Evolutionary conservation across 2,329 filamentous ascomycete species (phyloP), one percentile per base, ranked within the genome.

Genomic region (Diaporthe citriasiana): DNA sequence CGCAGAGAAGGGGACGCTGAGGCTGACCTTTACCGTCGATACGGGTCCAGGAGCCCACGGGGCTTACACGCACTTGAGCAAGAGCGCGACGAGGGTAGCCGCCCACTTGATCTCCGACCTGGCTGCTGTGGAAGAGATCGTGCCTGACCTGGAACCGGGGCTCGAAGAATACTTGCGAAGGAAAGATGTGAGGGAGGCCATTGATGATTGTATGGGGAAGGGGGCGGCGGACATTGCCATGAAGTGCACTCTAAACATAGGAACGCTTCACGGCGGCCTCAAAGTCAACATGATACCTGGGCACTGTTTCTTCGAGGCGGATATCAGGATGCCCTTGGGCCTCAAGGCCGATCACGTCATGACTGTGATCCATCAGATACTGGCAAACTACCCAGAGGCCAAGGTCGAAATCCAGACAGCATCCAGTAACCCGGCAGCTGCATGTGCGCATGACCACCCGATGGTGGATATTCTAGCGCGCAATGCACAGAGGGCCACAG

Each of bases 221-320:
- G 82, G 83, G 0, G 81, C 83, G 9, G 78, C 79, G 8, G 77
- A 80, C 50, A 79, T 80, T 12, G 78, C 83, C 55, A 72, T 81
- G 8, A 79, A 76, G 53, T 81, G 83, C 0, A 85, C 83, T 0
- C 77, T 86, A 15, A 84, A 85, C 70, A 83, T 84, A 47, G 84
- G 84, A 13, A 82, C 80, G 7, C 82, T 85, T n/a, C 77, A 79
- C 35, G 84, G 83, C 8, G 84, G 84, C 3, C 73, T 81, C 13
- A 84, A 85, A 71, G 83, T 85, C 75, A 85, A 85, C 73, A 83
- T 83, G 78, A 85, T 85, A 35, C 82, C 84, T 0, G 80, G 82
- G 5, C 57, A 75, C 22, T 85, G 82, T 60, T 73, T 77, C 2
- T 84, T 85, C 72, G 83, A 84, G 75, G 79, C 80, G 1, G 84